Evolutionary conservation across 1,139 yeast genomes (phyloP).

Genomic region (Pichia sp.): DNA sequence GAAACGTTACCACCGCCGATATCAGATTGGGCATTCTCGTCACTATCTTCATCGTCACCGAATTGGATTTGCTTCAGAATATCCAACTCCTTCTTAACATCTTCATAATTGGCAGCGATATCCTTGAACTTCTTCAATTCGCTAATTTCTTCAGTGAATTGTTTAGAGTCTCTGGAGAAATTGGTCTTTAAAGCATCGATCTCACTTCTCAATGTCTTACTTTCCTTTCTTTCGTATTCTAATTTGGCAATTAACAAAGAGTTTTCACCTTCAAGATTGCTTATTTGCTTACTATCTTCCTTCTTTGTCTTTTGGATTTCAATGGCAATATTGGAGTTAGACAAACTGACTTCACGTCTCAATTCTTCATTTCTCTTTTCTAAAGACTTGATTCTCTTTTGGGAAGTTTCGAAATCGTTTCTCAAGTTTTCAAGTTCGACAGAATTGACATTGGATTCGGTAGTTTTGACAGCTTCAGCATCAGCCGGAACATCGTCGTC

Average conservation of each 20-base stretch:
- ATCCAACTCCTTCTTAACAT: slow-evolving; percentile 69
- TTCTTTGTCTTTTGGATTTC: slow-evolving; percentile 33
- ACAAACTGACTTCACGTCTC: slow-evolving; percentile 58
- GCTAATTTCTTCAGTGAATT: slow-evolving; percentile 50
- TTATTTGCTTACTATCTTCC: slow-evolving; percentile 40
- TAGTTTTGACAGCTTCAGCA: not conserved
- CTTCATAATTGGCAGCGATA: slow-evolving; percentile 65
- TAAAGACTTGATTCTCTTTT: slow-evolving; percentile 64
- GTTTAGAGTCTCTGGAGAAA: slow-evolving; percentile 42
- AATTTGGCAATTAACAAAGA: slow-evolving; percentile 61
- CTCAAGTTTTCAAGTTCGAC: slow-evolving; percentile 63
- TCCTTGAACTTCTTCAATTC: slow-evolving; percentile 47
- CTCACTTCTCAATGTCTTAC: slow-evolving; percentile 37
- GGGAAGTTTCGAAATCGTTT: slow-evolving; percentile 73
- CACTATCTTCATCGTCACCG: slow-evolving; percentile 40
- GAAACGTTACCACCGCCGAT: slow-evolving; percentile 19
- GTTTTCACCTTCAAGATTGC: slow-evolving; percentile 66
- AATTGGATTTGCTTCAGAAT: slow-evolving; percentile 75
- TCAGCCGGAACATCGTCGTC: slow-evolving; percentile 8
- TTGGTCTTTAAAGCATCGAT: slow-evolving; percentile 19
- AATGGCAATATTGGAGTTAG: slow-evolving; percentile 46
- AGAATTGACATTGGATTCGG: slow-evolving; percentile 18
- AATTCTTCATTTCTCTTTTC: slow-evolving; percentile 78
- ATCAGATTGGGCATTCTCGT: not conserved
- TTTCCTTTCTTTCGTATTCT: slow-evolving; percentile 46